These are phyloP conservation scores for Suaeda aralocaspica DNA, from an alignment of 148 eudicot species.

Conservation along the genomic window DNA sequence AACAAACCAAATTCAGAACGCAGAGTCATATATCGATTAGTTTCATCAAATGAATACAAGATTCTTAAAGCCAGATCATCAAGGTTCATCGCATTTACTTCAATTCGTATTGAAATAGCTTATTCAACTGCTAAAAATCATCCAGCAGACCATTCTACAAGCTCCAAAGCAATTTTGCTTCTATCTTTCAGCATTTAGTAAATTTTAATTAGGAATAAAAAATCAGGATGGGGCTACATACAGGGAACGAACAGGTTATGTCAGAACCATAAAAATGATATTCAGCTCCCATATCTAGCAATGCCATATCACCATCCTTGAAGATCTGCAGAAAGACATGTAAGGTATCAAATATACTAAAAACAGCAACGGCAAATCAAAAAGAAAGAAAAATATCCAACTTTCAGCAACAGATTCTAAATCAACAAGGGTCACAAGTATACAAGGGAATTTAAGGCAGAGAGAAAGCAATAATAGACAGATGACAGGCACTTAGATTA, in stretches of 20 bases:
- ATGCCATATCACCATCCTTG: conserved; percentile 82
- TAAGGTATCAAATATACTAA: neutral
- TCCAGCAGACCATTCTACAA: no score
- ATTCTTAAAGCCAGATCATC: no score
- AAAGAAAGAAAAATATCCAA: neutral
- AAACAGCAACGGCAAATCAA: neutral
- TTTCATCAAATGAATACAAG: no score
- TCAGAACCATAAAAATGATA: conserved; percentile 96
- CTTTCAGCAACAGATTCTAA: neutral
- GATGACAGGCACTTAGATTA: neutral
- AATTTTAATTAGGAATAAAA: neutral
- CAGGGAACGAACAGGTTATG: conserved; percentile 96
- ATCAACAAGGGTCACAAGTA: neutral
- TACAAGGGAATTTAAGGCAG: neutral
- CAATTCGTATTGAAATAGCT: no score
- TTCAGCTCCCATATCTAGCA: conserved; percentile 98
- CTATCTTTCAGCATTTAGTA: conserved; percentile 7
- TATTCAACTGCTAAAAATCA: no score
- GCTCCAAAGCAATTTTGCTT: neutral
- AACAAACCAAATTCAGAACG: conserved; percentile 18
- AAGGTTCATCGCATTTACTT: no score
- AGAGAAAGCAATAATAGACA: neutral
- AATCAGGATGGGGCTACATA: conserved; percentile 26
- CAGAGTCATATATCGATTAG: conserved; percentile 15
- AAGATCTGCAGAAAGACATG: conserved; percentile 48